Base-by-base conservation (phyloP, 768 basidiomycete genomes). In the Pisolithus tinctorius region DNA sequence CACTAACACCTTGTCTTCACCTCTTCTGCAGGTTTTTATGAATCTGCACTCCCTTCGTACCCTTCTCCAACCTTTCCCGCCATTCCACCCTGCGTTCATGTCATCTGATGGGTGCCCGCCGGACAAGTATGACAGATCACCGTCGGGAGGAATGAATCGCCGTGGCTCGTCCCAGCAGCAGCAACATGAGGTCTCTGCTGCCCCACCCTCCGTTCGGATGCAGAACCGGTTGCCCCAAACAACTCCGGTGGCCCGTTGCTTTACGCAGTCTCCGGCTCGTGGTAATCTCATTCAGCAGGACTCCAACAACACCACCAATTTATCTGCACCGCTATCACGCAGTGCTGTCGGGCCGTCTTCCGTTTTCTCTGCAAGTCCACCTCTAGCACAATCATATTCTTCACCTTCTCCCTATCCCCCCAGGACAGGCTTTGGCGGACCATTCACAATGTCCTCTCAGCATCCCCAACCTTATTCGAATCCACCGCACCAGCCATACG, bases 401-500 rank as follows among this genome's bases (percentile, higher is more conserved):
- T 48, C 66, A 8, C 49, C 66, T 10, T 52, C 63, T 17, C 55
- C 60, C 5, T 74, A 72, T 54, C 59, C 62, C 54, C 73, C 72
- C 30, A 66, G 58, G 20, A 41, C 60, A 26, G 60, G 59, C 58
- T 76, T 73, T 52, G 60, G 69, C 26, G 72, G 73, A 49, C 77
- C 72, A 64, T 81, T 81, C 68, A 63, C 71, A 59, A 68, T 77
- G 63, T 66, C 77, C 57, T 54, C 71, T 3, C 76, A 73, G 58
- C 69, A 71, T 23, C 65, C 69, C 10, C 57, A 69, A 48, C 43
- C 25, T 6, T 52, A 52, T 41, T 51, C 50, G 50, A 67, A 51
- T 30, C 62, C 74, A 54, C 62, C 60, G 5, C 75, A 53, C 27
- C 63, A 59, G 26, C 50, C 54, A 3, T 53, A 74, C 49, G 53